A percentile compares a stretch with the other conserved stretches of the same genome.
phyloP scores from a whole-genome alignment of 257 asterid species.

The Nicotiana obtusifolia region DNA sequence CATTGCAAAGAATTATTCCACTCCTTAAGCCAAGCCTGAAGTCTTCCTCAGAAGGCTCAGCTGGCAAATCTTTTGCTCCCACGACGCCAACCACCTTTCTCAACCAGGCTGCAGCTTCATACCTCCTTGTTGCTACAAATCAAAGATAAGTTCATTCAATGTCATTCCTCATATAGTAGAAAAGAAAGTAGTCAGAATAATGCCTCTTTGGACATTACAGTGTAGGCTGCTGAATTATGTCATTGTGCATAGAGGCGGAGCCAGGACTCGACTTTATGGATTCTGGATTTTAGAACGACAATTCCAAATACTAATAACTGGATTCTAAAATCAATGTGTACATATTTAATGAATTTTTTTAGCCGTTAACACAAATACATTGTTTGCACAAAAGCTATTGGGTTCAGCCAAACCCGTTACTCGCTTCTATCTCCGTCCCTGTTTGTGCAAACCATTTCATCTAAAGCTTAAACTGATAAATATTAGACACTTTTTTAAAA shows the following conservation, averaged over 20 bases:
- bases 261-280: too few relatives aligned
- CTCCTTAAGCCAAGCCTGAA: conserved; percentile 21
- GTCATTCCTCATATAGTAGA: neutral
- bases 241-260: neutral
- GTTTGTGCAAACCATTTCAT: neutral
- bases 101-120: conserved; percentile 86
- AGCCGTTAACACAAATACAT: too few relatives aligned
- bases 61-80: conserved; percentile 25
- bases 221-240: neutral
- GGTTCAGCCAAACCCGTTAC: too few relatives aligned
- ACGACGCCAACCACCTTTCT: conserved; percentile 51
- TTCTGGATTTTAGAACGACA: too few relatives aligned
- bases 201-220: neutral
- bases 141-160: conserved; percentile 4
- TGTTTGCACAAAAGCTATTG: too few relatives aligned
- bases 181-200: neutral
- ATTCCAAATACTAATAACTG: too few relatives aligned
- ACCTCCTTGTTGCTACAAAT: conserved; percentile 72
- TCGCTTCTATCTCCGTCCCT: too few relatives aligned
- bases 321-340: too few relatives aligned
- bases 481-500: neutral
- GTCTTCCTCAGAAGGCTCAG: conserved; percentile 25
- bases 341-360: too few relatives aligned
- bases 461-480: neutral
- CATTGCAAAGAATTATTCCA: conserved; percentile 35